A percentile compares a stretch with the other conserved stretches of the same genome.
phyloP scores from a whole-genome alignment of 2,329 filamentous ascomycete species.

The Colletotrichum australisinense region DNA sequence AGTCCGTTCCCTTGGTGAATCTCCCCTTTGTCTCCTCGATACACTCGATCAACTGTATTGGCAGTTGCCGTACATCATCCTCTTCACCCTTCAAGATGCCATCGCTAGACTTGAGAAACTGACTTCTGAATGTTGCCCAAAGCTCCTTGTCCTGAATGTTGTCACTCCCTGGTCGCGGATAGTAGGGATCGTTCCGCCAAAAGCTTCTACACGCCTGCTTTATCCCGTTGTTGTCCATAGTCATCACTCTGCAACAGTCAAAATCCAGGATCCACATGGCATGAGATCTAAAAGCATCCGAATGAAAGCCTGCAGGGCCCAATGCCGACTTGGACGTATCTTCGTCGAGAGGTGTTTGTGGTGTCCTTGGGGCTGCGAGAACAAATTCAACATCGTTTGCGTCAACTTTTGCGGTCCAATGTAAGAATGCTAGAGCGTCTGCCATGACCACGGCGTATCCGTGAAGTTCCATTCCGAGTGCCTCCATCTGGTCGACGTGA shows the following conservation, averaged over 20 bases:
- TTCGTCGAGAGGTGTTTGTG: background rate
- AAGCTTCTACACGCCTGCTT: constrained; percentile 55
- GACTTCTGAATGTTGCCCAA: constrained; percentile 40
- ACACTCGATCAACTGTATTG: background rate
- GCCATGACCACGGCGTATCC: constrained; percentile 59
- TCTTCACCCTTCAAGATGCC: background rate
- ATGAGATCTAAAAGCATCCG: constrained; percentile 44
- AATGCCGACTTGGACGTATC: background rate
- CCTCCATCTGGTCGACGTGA: constrained; percentile 61
- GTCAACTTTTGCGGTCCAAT: constrained; percentile 60
- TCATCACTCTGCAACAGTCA: constrained; percentile 49
- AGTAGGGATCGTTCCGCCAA: constrained; percentile 63
- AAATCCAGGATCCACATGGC: constrained; percentile 61
- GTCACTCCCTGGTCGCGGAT: constrained; percentile 50
- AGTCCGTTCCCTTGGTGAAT: background rate
- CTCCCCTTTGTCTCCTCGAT: background rate
- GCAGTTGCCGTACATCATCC: constrained; percentile 39
- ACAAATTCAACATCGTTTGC: constrained; percentile 68
- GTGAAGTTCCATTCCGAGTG: constrained; percentile 46
- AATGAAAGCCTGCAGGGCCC: background rate
- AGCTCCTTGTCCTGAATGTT: constrained; percentile 31
- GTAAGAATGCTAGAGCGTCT: constrained; percentile 59
- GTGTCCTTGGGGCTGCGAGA: constrained; percentile 40
- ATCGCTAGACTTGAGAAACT: background rate
- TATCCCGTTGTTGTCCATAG: constrained; percentile 53